Conservation (phyloP, 2,329 filamentous ascomycete species). For the Fusarium chuoi region DNA sequence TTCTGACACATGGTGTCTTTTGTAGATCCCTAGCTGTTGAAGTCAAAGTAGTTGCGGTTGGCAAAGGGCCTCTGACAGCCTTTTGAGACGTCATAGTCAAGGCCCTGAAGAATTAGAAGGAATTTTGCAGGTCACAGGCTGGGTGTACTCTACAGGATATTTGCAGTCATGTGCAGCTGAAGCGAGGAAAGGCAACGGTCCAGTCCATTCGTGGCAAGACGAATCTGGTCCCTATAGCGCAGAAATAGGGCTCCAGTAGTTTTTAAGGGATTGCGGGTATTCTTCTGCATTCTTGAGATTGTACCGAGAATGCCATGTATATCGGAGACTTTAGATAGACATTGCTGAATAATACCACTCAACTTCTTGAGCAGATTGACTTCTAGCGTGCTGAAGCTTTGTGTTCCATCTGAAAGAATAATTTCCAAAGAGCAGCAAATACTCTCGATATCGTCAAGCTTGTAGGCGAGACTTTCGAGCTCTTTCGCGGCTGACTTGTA, state of each 20-base stretch:
- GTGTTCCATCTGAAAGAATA: not conserved
- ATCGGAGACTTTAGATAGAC: not conserved
- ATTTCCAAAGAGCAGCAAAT: conserved; percentile 9
- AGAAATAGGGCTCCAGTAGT: conserved; percentile 3
- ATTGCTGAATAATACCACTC: not conserved
- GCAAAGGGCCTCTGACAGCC: rapidly evolving
- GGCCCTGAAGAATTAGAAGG: not conserved
- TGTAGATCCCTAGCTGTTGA: rapidly evolving
- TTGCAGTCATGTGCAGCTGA: conserved; percentile 20
- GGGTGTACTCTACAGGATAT: not conserved
- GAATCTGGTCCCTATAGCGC: not conserved
- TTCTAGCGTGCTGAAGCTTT: not conserved
- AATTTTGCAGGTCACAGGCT: not conserved
- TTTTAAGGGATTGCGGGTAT: not conserved
- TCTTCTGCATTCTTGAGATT: not conserved
- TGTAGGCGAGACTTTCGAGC: not conserved
- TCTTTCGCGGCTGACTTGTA: conserved; percentile 24
- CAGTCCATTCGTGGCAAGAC: not conserved
- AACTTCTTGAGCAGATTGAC: not conserved
- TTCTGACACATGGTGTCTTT: rapidly evolving
- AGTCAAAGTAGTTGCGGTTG: rapidly evolving
- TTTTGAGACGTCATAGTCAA: not conserved
- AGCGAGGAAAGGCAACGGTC: conserved; percentile 3
- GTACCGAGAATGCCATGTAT: not conserved
- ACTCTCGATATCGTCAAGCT: conserved; percentile 17